Evolutionary conservation across 176 grass and related monocot genomes (phyloP), one percentile per base, ranked within the genome.

Genomic region (Carex myosuroides): DNA sequence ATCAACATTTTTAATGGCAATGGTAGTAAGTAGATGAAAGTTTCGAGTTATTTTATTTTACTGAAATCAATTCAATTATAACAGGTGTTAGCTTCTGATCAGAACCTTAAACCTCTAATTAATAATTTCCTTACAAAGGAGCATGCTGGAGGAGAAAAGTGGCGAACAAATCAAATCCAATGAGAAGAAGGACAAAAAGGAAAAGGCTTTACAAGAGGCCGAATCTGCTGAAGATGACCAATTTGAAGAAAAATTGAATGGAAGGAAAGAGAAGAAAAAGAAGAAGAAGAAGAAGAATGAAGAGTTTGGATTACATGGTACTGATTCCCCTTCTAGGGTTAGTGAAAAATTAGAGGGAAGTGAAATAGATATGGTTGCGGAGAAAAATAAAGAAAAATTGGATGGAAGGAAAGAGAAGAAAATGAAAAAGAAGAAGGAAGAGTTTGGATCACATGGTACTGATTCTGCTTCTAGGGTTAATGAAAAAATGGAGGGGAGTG

Each of bases 361-460:
- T 83, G 80, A 13, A 53, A 65, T 50, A 83, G 74, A 67, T 42
- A 70, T 64, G 48, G 81, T 16, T 77, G 3, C 0, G 50, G 60
- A 52, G 71, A 54, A 41, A 46, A 80, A 60, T 29, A 60, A 11
- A 33, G 55, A 80, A 80, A 60, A 29, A 21, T 17, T 32, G 56
- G 77, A 54, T 52, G 46, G 52, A 80, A 65, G 14, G 6, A 79
- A 58, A 62, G 72, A 69, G 64, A 82, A 81, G 55, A 85, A 66
- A 41, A 70, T 1, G 1, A 48, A 86, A 14, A 83, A 83, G 33
- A 80, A 66, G 77, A 86, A 48, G 67, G 50, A 52, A 59, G 75
- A 72, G 69, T 48, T 21, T 41, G n/a, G 69, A 72, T 72, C 69
- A 22, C 16, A 72, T 72, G 69, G 69, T 44, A 72, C 1, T 44